Conservation (phyloP, 495 filamentous ascomycete species). For the Apodospora peruviana region DNA sequence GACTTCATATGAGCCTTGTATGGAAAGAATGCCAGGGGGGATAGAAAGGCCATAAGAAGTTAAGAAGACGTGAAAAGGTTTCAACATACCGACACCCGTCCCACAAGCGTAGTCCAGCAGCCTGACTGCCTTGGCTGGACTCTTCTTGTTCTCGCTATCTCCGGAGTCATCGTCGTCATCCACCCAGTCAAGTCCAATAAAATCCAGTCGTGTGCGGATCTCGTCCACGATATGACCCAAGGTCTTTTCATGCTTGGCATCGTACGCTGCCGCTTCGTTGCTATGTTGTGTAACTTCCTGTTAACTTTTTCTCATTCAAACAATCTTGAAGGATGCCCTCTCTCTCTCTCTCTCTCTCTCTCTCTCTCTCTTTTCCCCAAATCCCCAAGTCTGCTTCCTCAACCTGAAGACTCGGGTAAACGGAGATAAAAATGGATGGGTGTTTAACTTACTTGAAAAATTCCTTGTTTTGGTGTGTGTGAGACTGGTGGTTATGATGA, state of each 20-base stretch:
- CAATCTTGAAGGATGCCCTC: background rate
- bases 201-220: constrained; percentile 49
- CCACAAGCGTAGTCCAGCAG: constrained; percentile 76
- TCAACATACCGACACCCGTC: constrained; percentile 47
- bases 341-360: no score
- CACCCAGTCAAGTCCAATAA: constrained; percentile 57
- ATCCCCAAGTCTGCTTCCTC: no score
- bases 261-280: constrained; percentile 35
- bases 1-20: background rate
- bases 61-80: background rate
- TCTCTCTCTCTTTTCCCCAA: no score
- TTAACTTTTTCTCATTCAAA: background rate
- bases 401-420: background rate
- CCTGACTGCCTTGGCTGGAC: constrained; percentile 42
- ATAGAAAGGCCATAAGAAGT: background rate
- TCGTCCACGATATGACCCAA: constrained; percentile 36
- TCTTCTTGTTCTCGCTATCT: constrained; percentile 24
- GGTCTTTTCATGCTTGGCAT: constrained; percentile 35
- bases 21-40: background rate
- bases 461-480: constrained; percentile 34
- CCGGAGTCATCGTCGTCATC: constrained; percentile 20
- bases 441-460: constrained; percentile 37
- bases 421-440: background rate
- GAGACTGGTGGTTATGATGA: background rate
- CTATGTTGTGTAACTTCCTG: constrained; percentile 11